A percentile compares a stretch with the other conserved stretches of the same genome.
Conservation (phyloP, 2,329 filamentous ascomycete species). For the Lachnellula suecica region DNA sequence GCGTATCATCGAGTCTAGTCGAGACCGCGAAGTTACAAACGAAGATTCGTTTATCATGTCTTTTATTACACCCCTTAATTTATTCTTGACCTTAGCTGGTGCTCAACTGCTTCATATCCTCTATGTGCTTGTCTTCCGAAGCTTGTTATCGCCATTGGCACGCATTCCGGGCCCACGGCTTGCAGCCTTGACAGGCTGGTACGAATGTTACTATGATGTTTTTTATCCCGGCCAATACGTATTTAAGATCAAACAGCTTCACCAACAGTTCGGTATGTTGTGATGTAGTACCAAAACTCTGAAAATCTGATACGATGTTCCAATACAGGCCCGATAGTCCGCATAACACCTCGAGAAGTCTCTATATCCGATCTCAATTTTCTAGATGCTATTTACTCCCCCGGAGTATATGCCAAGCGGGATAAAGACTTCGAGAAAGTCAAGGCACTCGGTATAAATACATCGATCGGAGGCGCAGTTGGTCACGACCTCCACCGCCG, state of each 20-base stretch:
- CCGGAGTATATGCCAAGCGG: neutral
- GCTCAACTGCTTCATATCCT: neutral
- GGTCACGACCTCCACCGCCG: constrained; percentile 14
- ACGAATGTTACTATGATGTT: constrained; percentile 7
- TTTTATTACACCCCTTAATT: neutral
- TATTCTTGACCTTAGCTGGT: neutral
- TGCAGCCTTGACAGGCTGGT: constrained; percentile 5
- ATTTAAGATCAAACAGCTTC: neutral
- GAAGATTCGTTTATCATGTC: neutral
- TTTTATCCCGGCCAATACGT: neutral
- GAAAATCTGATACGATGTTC: neutral
- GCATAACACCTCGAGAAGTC: constrained; percentile 5
- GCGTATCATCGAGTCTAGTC: too few relatives aligned
- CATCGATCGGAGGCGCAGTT: constrained; percentile 1
- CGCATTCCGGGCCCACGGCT: constrained; percentile 19
- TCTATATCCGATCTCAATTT: neutral
- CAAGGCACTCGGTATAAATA: neutral
- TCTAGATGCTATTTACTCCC: constrained; percentile 2
- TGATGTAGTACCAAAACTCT: neutral
- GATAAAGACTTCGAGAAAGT: constrained; percentile 1
- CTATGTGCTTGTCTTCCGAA: neutral
- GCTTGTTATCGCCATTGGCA: constrained; percentile 11
- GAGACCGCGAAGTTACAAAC: too few relatives aligned
- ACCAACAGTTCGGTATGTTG: neutral
- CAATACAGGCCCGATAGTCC: constrained; percentile 3